Conservation (phyloP, 2,329 filamentous ascomycete genomes). For the Sclerotinia glacialis region DNA sequence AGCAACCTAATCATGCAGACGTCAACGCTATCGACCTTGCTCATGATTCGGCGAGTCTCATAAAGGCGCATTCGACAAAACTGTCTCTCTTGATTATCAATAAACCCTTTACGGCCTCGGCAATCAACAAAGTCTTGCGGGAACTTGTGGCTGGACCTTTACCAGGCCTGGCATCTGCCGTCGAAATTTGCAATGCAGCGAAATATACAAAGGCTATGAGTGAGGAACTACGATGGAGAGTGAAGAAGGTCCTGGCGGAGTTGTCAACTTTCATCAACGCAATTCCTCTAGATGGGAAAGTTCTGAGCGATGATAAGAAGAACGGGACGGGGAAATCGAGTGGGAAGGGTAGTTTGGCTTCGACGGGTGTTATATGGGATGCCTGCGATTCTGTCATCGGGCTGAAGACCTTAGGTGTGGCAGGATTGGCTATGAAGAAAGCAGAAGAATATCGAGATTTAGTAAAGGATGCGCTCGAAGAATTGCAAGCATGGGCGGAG, state of each 20-base stretch:
- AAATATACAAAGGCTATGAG: slow-evolving; percentile 63
- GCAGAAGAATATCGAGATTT: slow-evolving; percentile 72
- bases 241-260: slow-evolving; percentile 60
- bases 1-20: slow-evolving; percentile 21
- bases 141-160: slow-evolving; percentile 72
- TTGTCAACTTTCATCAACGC: slow-evolving; percentile 58
- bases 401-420: slow-evolving; percentile 65
- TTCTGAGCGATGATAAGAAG: slow-evolving; percentile 48
- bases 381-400: slow-evolving; percentile 71
- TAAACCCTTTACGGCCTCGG: slow-evolving; percentile 78
- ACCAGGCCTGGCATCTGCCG: slow-evolving; percentile 69
- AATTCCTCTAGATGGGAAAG: slow-evolving; percentile 58
- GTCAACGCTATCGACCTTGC: slow-evolving; percentile 65
- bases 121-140: slow-evolving; percentile 66
- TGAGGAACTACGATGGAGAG: slow-evolving; percentile 59
- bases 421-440: slow-evolving; percentile 66
- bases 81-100: slow-evolving; percentile 84
- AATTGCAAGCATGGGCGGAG: slow-evolving; percentile 84
- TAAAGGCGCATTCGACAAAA: slow-evolving; percentile 82
- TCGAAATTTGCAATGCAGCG: slow-evolving; percentile 60
- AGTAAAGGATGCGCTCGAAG: slow-evolving; percentile 77
- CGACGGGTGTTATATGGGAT: slow-evolving; percentile 79
- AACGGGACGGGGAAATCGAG: slow-evolving; percentile 41
- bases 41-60: slow-evolving; percentile 66
- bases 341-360: slow-evolving; percentile 55